Evolutionary conservation across 2,329 filamentous ascomycete genomes (phyloP), one percentile per base, ranked within the genome.

Genomic region (Microsporum canis): DNA sequence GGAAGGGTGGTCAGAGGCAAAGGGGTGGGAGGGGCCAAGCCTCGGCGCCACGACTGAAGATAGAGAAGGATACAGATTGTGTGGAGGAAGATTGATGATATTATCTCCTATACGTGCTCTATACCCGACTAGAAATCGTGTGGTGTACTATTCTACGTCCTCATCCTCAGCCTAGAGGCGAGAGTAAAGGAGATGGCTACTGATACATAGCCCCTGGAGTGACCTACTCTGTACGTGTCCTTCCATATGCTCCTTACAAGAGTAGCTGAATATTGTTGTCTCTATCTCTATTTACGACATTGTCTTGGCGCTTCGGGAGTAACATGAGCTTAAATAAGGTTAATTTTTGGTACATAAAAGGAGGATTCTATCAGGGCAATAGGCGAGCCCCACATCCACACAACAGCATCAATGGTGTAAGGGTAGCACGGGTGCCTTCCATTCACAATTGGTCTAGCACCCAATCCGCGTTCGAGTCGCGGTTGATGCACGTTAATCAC

Each of bases 1-100:
- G 67, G 66, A 71, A 68, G 69, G 64, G 64, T 65, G 59, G 69
- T 34, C 63, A 60, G 38, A 56, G 62, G 66, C 66, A 27, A 36
- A 55, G 45, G 36, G 41, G 57, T 23, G 53, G 69, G 72, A 7
- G 67, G 72, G 17, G 66, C 66, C 6, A 64, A 61, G 36, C 36
- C 4, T 38, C 36, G 12, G 49, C 39, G 3, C 61, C 61, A 33
- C 59, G 60, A 29, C n/a, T 60, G 7, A 60, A 57, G 29, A 57
- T 63, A 47, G 61, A 61, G 45, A 59, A 31, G 10, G 59, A 61
- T 51, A 58, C 59, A 23, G 63, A 61, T 6, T 10, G 27, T 49
- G 47, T 58, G 10, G 61, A 61, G 2, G 45, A 56, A n/a, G 49
- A 33, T 53, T 53, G 43, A 47, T 43, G n/a, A n/a, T 43, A 23